These are phyloP conservation scores for Pyricularia grisea DNA, from an alignment of 2,329 filamentous ascomycete species.

Conservation along the genomic window DNA sequence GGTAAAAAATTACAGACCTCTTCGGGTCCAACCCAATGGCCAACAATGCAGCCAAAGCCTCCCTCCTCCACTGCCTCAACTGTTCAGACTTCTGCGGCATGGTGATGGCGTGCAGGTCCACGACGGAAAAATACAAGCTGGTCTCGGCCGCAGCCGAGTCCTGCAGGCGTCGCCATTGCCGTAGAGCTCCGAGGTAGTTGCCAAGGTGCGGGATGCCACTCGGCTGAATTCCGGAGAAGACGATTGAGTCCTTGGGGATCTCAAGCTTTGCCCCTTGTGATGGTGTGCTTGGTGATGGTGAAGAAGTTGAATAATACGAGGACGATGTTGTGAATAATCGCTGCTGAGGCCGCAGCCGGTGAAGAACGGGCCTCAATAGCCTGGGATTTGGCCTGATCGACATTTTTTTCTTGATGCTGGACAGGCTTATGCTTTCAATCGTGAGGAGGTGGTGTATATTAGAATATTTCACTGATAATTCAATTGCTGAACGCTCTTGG, in stretches of 20 bases:
- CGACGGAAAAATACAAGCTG: constrained; percentile 73
- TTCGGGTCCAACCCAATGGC: constrained; percentile 76
- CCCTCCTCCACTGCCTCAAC: constrained; percentile 56
- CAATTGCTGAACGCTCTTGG: neutral
- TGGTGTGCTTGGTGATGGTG: neutral
- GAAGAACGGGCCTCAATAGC: neutral
- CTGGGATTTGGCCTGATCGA: neutral
- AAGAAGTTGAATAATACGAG: neutral
- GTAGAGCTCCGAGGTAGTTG: constrained; percentile 87
- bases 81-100: constrained; percentile 54
- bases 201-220: constrained; percentile 90
- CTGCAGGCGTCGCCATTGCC: constrained; percentile 78
- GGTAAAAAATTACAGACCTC: constrained; percentile 72
- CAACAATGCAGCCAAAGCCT: constrained; percentile 71
- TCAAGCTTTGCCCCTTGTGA: neutral
- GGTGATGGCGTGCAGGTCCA: constrained; percentile 91
- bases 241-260: constrained; percentile 26
- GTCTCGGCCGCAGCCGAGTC: constrained; percentile 45
- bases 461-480: neutral
- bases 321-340: neutral
- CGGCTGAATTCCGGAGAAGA: constrained; percentile 96
- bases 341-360: neutral
- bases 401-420: neutral
- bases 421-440: neutral
- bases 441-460: neutral